Base-by-base conservation (phyloP, 176 grass and related monocot species). In the Rhynchospora pubera region DNA sequence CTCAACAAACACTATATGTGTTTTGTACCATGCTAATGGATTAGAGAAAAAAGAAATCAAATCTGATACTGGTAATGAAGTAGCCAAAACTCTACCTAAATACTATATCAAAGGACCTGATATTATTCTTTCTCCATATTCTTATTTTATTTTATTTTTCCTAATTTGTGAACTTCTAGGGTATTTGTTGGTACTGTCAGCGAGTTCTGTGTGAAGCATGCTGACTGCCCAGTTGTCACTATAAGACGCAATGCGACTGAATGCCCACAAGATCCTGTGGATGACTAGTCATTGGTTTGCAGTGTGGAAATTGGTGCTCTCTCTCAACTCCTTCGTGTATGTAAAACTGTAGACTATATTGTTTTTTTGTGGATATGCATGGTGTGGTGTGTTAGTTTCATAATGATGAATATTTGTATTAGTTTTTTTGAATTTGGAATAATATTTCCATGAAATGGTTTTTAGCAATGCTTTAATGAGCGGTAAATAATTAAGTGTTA, bases 201-300 rank as follows among this genome's bases (percentile, higher is more conserved):
- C 68, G 92, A 95, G 79, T 98, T 89, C 89, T 94, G 90, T 15
- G 96, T 93, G 22, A 98, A 94, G 91, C 96, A 98, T 82, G 96
- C 89, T 1, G 92, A 95, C 47, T 95, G 92, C 44, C 92, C 96
- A 6, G 92, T 99, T 74, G 88, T 91, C 84, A 91, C 92, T 81
- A 99, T 99, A 53, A 99, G 94, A 65, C 87, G 96, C 53, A 99
- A 93, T 34, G 91, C 89, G 19, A 79, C 82, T 45, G 96, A 98
- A 88, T 73, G 92, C 75, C 96, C 92, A 0, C 82, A 91, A 72
- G 96, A 98, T 80, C 96, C 96, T 26, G 69, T 98, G 19, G 90
- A 93, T 42, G 96, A 98, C 21, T 93, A 84, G 73, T 22, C n/a
- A 19, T 80, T 80, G 42, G 52, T 66, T 39, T 43, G 70, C 59